These are phyloP conservation scores for Trichoderma atroviride DNA, from an alignment of 2,329 filamentous ascomycete species.

Conservation along the genomic window DNA sequence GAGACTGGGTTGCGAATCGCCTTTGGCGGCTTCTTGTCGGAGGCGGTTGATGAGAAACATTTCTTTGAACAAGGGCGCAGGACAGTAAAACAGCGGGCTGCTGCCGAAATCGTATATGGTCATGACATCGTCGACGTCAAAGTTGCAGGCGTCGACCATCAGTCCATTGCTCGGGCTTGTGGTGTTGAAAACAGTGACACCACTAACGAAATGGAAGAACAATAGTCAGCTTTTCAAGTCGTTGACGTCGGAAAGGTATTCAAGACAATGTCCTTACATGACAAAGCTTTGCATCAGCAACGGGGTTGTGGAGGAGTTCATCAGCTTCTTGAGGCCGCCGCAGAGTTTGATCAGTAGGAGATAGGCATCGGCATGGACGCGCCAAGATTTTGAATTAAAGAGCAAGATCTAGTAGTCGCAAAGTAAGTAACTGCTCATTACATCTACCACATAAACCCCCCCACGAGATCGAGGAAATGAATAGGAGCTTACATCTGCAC, in stretches of 20 bases:
- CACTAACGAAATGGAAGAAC: background rate
- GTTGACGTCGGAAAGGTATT: too few species aligned
- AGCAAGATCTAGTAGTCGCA: constrained; percentile 5
- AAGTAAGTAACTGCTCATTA: background rate
- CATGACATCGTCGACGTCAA: constrained; percentile 20
- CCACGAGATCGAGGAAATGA: background rate
- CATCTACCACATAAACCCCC: background rate
- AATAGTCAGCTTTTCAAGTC: background rate
- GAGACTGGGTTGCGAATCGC: background rate
- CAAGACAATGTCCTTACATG: background rate
- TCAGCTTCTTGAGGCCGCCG: constrained; percentile 20
- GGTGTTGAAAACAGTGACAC: constrained; percentile 24
- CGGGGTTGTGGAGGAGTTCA: constrained; percentile 6
- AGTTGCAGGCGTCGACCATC: constrained; percentile 23
- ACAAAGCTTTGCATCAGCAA: constrained; percentile 23
- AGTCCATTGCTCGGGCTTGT: constrained; percentile 17
- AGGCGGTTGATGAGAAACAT: constrained; percentile 26
- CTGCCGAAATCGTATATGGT: constrained; percentile 15
- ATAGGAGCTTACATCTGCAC: constrained; percentile 13
- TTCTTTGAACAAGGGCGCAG: constrained; percentile 17
- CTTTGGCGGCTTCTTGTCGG: background rate
- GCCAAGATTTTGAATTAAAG: constrained; percentile 18
- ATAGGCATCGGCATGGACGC: constrained; percentile 18
- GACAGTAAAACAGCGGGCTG: constrained; percentile 17
- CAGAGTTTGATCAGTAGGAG: constrained; percentile 22